Conservation (phyloP, 179 eudicot genomes). For the Amaranthus tricolor region DNA sequence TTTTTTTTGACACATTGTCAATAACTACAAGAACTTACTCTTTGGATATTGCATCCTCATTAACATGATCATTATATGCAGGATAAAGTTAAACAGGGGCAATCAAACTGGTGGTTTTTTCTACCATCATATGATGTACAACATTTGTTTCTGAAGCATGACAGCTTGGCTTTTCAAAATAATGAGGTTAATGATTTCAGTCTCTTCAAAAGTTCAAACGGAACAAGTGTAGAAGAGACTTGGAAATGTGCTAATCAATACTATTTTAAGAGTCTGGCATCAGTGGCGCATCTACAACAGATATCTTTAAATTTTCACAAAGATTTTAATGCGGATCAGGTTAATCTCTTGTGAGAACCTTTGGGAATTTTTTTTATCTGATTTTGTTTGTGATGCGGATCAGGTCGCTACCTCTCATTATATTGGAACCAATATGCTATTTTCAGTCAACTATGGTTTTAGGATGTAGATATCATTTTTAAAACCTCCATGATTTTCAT, state of each 20-base stretch:
- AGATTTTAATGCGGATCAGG: constrained; percentile 83
- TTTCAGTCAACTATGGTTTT: background rate
- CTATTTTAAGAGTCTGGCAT: constrained; percentile 84
- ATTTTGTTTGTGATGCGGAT: background rate
- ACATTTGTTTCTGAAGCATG: constrained; percentile 63
- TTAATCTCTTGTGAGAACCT: constrained; percentile 20
- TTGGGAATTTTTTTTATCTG: background rate
- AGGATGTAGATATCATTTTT: background rate
- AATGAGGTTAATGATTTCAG: constrained; percentile 21
- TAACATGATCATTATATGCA: constrained; percentile 22
- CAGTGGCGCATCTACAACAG: constrained; percentile 54
- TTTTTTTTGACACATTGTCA: background rate
- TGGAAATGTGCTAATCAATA: constrained; percentile 66
- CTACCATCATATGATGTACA: constrained; percentile 73
- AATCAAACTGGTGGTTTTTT: constrained; percentile 66
- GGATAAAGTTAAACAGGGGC: constrained; percentile 44
- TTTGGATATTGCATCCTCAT: background rate
- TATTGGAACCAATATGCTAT: background rate
- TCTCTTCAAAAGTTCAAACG: constrained; percentile 29
- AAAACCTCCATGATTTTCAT: background rate
- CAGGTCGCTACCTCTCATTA: too few relatives aligned
- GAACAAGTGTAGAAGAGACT: constrained; percentile 33
- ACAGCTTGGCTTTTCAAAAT: constrained; percentile 27
- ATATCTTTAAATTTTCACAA: constrained; percentile 75
- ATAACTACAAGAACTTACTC: background rate